These are phyloP conservation scores for Cicer bijugum DNA, from an alignment of 306 rosid genomes.

Conservation along the genomic window DNA sequence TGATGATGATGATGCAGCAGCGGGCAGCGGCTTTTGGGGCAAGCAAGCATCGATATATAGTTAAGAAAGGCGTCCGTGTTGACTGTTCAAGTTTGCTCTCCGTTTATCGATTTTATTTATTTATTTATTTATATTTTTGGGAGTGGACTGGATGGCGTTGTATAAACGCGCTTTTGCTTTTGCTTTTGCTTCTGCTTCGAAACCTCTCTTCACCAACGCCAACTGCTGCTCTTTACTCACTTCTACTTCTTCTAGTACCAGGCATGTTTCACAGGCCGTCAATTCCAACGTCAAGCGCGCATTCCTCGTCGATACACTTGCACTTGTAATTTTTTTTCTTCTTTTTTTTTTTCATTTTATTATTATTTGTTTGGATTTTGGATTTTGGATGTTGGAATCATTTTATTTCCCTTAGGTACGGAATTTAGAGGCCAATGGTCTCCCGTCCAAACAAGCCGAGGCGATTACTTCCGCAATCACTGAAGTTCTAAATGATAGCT, in stretches of 20 bases:
- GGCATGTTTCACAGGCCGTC: constrained; percentile 51
- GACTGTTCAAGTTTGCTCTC: too few relatives aligned
- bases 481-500: constrained; percentile 59
- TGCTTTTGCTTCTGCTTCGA: background rate
- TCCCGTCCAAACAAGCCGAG: constrained; percentile 69
- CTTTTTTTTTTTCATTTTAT: background rate
- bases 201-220: constrained; percentile 13
- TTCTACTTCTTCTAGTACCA: background rate
- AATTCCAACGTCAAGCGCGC: constrained; percentile 57
- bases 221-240: constrained; percentile 22
- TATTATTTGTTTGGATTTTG: background rate
- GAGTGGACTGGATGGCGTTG: constrained; percentile 43
- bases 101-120: too few relatives aligned
- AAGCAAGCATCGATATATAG: too few relatives aligned
- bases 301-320: constrained; percentile 65
- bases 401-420: constrained; percentile 48
- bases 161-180: constrained; percentile 45
- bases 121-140: background rate
- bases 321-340: constrained; percentile 42
- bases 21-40: too few relatives aligned
- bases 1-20: too few relatives aligned
- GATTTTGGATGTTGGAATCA: constrained; percentile 6
- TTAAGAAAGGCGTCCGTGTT: too few relatives aligned
- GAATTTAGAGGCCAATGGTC: constrained; percentile 61
- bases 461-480: constrained; percentile 64